phyloP scores from a whole-genome alignment of 2,329 filamentous ascomycete species.

The Pseudopyrenochaeta lycopersici region DNA sequence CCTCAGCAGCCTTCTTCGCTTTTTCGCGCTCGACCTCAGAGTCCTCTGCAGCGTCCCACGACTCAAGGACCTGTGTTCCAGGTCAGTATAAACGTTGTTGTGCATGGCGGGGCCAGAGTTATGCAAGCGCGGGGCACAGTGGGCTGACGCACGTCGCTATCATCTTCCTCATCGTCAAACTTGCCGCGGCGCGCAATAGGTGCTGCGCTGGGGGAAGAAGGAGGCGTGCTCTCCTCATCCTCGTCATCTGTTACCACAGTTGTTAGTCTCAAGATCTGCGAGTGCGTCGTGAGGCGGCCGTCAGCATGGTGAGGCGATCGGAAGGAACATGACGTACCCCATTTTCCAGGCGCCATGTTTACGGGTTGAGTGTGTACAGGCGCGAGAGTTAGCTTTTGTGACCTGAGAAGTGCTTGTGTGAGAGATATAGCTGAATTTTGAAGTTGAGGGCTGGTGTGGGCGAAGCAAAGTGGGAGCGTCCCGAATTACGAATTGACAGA shows the following conservation, averaged over 20 bases:
- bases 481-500: constrained; percentile 26
- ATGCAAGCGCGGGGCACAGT: constrained; percentile 21
- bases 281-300: neutral
- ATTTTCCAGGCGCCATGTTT: constrained; percentile 51
- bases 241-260: constrained; percentile 55
- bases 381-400: neutral
- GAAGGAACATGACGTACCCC: constrained; percentile 52
- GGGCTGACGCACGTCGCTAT: constrained; percentile 74
- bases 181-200: constrained; percentile 66
- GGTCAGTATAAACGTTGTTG: constrained; percentile 26
- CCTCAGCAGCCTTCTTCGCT: constrained; percentile 83
- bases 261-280: constrained; percentile 25
- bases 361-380: constrained; percentile 20
- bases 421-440: constrained; percentile 11
- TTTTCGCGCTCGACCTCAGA: constrained; percentile 97
- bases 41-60: constrained; percentile 96
- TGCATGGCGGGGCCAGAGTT: constrained; percentile 25
- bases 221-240: constrained; percentile 63
- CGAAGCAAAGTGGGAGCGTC: constrained; percentile 18
- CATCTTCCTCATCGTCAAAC: constrained; percentile 91
- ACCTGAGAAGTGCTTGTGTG: neutral
- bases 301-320: constrained; percentile 24
- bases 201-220: constrained; percentile 58
- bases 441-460: constrained; percentile 14
- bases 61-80: constrained; percentile 79